Evolutionary conservation across 1,284 basidiomycete species (phyloP).

Genomic region (Cryptococcus hybrid): DNA sequence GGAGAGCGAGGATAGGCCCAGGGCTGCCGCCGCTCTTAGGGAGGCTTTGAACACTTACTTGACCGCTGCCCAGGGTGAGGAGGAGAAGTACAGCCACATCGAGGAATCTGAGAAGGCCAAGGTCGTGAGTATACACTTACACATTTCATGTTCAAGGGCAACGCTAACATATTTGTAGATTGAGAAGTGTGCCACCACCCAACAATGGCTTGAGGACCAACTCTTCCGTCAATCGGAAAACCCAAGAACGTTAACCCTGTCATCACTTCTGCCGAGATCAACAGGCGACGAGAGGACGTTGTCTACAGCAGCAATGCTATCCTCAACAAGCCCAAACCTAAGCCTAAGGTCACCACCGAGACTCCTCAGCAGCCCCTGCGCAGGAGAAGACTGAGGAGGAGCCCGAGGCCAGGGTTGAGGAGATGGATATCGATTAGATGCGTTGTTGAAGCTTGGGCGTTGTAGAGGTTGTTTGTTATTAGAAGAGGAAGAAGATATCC

Average conservation of each 20-base stretch:
- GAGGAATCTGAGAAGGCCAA: constrained; percentile 78
- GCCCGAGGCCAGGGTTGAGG: constrained; percentile 36
- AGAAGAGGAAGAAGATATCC: neutral
- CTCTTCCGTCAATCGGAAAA: constrained; percentile 76
- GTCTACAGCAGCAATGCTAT: constrained; percentile 80
- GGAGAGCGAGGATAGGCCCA: constrained; percentile 75
- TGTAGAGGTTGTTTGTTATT: neutral
- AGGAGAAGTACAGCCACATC: constrained; percentile 85
- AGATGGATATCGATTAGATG: constrained; percentile 48
- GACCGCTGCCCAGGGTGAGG: constrained; percentile 70
- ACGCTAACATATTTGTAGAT: constrained; percentile 32
- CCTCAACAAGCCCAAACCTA: constrained; percentile 83
- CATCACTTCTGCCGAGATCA: constrained; percentile 72
- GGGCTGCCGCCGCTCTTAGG: constrained; percentile 68
- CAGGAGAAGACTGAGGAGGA: constrained; percentile 57
- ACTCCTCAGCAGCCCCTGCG: constrained; percentile 58
- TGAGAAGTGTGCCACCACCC: constrained; percentile 63
- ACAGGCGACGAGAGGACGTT: constrained; percentile 84
- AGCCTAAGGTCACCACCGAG: constrained; percentile 52
- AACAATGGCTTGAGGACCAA: constrained; percentile 93
- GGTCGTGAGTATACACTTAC: constrained; percentile 65
- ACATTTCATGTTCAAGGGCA: neutral
- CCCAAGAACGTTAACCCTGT: constrained; percentile 83
- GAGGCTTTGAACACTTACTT: constrained; percentile 83
- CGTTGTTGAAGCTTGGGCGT: neutral